These are phyloP conservation scores for carrot (Daucus carota) DNA, from an alignment of 129 eudicot species.

Conservation along the genomic window DNA sequence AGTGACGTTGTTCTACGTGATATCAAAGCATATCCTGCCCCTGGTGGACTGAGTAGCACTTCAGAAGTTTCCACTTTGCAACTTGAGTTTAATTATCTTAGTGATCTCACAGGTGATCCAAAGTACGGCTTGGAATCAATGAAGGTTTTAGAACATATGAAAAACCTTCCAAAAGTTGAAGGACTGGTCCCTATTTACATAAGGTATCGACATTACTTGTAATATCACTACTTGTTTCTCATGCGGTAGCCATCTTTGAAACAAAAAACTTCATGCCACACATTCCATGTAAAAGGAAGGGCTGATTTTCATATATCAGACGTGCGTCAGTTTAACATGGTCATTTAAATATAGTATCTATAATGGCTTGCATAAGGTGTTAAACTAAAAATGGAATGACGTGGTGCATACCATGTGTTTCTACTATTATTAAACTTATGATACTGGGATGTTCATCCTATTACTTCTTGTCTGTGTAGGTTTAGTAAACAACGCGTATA, in stretches of 20 bases:
- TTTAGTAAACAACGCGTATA: background rate
- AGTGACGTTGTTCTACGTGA: slow-evolving; percentile 88
- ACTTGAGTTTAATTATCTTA: slow-evolving; percentile 90
- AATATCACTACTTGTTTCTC: background rate
- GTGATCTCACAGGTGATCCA: slow-evolving; percentile 68
- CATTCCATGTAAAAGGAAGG: background rate
- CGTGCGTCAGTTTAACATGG: background rate
- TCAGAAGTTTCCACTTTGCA: slow-evolving; percentile 91
- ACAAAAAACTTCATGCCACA: background rate
- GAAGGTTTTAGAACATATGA: slow-evolving; percentile 89
- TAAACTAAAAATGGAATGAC: background rate
- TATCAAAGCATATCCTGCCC: slow-evolving; percentile 67
- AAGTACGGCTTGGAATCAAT: slow-evolving; percentile 70
- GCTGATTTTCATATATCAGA: background rate
- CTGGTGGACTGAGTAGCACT: slow-evolving; percentile 93
- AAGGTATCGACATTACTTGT: slow-evolving; percentile 35
- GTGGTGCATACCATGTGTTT: background rate
- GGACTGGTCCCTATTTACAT: slow-evolving; percentile 95
- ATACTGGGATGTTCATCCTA: background rate
- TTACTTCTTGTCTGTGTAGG: background rate
- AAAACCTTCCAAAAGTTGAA: slow-evolving; percentile 75
- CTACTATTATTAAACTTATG: background rate
- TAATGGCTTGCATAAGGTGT: background rate
- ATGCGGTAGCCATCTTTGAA: background rate
- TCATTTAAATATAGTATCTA: background rate